Percentiles rank a stretch among this genome's conserved stretches.
phyloP scores from a whole-genome alignment of 2,329 filamentous ascomycete genomes.

The Aureobasidium sp. region DNA sequence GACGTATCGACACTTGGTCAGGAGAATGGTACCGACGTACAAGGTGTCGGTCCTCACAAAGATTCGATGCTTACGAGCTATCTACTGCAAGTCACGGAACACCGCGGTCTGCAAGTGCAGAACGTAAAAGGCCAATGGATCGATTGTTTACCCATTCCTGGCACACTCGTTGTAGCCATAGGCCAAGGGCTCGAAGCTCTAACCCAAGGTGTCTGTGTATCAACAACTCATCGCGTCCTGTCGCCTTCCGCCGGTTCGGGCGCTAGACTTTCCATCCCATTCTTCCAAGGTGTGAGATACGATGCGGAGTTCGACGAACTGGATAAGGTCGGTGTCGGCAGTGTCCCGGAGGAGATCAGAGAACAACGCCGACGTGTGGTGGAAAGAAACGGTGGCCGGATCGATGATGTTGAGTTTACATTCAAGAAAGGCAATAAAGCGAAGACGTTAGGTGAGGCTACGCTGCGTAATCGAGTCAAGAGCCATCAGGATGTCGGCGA shows the following conservation, averaged over 20 bases:
- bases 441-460: conserved; percentile 63
- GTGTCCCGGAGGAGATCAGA: conserved; percentile 67
- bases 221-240: conserved; percentile 87
- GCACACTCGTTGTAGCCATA: conserved; percentile 87
- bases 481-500: conserved; percentile 90
- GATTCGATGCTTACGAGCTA: conserved; percentile 88
- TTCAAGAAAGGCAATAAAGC: conserved; percentile 70
- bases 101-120: conserved; percentile 84
- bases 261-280: conserved; percentile 82
- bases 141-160: conserved; percentile 78
- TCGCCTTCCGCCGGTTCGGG: conserved; percentile 75
- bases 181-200: conserved; percentile 89
- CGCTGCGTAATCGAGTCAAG: conserved; percentile 85
- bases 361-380: conserved; percentile 68
- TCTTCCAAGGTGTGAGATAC: conserved; percentile 88
- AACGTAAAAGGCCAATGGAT: conserved; percentile 84
- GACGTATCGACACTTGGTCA: not conserved
- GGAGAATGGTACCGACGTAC: conserved; percentile 55
- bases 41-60: conserved; percentile 81
- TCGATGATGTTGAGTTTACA: conserved; percentile 88
- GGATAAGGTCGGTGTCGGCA: conserved; percentile 40
- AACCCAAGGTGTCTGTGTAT: conserved; percentile 82
- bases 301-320: conserved; percentile 85
- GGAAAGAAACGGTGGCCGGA: conserved; percentile 58
- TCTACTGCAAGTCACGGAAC: conserved; percentile 80